Evolutionary conservation across 805 yeast genomes (phyloP).

Genomic region (Wickerhamiella azymoides): DNA sequence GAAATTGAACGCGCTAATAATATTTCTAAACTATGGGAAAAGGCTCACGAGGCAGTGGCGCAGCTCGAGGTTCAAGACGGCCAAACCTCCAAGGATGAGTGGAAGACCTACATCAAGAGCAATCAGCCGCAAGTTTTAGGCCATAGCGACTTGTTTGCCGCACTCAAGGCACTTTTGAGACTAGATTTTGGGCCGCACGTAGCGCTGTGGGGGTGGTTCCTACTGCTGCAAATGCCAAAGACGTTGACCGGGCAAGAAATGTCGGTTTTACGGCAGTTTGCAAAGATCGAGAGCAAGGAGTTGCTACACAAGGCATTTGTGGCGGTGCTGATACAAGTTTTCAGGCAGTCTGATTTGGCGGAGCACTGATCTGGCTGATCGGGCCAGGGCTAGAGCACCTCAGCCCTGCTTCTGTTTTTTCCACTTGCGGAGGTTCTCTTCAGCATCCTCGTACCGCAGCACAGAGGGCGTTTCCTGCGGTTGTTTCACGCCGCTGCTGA

Average conservation of each 20-base stretch:
- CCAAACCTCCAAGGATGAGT: constrained; percentile 17
- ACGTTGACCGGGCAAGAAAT: constrained; percentile 28
- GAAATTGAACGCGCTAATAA: neutral
- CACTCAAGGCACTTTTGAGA: constrained; percentile 30
- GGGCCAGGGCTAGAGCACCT: neutral
- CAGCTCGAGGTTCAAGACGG: neutral
- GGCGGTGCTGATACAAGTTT: constrained; percentile 13
- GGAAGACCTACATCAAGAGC: constrained; percentile 31
- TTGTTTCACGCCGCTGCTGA: neutral
- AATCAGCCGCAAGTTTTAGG: constrained; percentile 27
- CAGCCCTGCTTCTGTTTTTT: neutral
- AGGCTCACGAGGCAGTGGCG: neutral
- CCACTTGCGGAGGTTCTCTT: constrained; percentile 6
- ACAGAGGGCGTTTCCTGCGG: neutral
- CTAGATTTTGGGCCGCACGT: constrained; percentile 25
- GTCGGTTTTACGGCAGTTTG: constrained; percentile 28
- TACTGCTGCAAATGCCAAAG: constrained; percentile 30
- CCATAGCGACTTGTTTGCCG: constrained; percentile 25
- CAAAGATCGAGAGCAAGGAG: neutral
- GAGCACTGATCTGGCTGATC: neutral
- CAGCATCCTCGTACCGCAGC: constrained; percentile 1
- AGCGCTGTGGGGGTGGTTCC: constrained; percentile 29
- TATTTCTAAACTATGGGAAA: neutral
- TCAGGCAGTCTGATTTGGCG: constrained; percentile 16
- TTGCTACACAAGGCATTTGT: constrained; percentile 9